Evolutionary conservation across 2,329 filamentous ascomycete species (phyloP), one percentile per base, ranked within the genome.

Genomic region (Pyrenophora seminiperda): DNA sequence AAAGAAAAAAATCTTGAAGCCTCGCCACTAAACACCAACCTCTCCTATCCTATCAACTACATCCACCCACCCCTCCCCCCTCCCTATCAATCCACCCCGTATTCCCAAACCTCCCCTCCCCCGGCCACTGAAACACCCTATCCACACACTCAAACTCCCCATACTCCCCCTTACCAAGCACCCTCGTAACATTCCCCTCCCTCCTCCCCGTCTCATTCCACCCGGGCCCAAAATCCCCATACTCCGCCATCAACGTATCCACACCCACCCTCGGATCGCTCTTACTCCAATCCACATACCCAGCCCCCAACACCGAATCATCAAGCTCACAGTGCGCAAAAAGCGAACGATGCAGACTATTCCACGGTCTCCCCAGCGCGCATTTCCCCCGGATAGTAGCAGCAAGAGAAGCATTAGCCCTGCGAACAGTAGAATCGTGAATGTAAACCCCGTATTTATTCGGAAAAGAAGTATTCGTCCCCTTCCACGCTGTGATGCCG

Each of bases 401-500:
- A 9, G 63, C 58, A 1, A 77, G 61, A 9, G 75, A 76, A 2
- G 63, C 31, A 61, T 88, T 88, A 18, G 82, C 81, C 2, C 82
- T 81, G 0, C 75, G 68, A 3, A 86, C 75, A 2, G 72, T 71
- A 0, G 81, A 82, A 20, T 81, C 75, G 39, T 82, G 77, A 50
- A 89, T 80, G 66, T 88, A 88, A 1, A 84, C 81, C 7, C 86
- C 85, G 66, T 87, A 88, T 59, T 84, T 85, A 71, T 89, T 89
- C 4, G 70, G 66, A 42, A 84, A 86, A 0, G 84, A 86, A 0
- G 84, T 88, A 68, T 87, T 87, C 0, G 81, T 79, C 20, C 82
- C 84, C 62, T 88, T 88, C 86, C 85, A 88, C 0, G 86, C 85
- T 0, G 83, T 86, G 45, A 89, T 83, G 9, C 85, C 86, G 13